Evolutionary conservation across 306 rosid species (phyloP).

Genomic region (Purshia tridentata): DNA sequence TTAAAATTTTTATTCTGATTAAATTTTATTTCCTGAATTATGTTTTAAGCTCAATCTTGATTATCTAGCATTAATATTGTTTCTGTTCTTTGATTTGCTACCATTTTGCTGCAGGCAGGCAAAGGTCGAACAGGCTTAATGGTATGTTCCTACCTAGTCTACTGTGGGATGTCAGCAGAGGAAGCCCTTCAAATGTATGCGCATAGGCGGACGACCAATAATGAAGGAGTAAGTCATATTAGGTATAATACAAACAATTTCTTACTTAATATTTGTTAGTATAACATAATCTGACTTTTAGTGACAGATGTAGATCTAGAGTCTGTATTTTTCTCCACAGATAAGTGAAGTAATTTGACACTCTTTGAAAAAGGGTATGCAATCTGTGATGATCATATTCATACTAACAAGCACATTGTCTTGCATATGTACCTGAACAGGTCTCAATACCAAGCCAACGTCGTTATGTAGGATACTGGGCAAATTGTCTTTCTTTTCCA

Average conservation of each 20-base stretch:
- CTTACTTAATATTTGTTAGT: background rate
- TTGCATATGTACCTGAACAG: slow-evolving; percentile 38
- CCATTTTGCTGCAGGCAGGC: slow-evolving; percentile 77
- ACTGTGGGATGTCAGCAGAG: slow-evolving; percentile 77
- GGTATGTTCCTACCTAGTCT: slow-evolving; percentile 78
- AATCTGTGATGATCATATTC: background rate
- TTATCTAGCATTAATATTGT: background rate
- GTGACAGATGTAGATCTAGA: slow-evolving; percentile 10
- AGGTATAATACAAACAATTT: slow-evolving; percentile 49
- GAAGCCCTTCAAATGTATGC: slow-evolving; percentile 92
- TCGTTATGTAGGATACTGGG: slow-evolving; percentile 78
- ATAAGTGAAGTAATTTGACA: background rate
- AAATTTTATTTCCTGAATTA: too few species aligned
- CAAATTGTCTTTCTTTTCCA: slow-evolving; percentile 50
- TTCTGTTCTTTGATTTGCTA: background rate
- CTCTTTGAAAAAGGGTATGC: background rate
- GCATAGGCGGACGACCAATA: slow-evolving; percentile 81
- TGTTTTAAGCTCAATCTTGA: background rate
- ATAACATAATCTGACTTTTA: background rate
- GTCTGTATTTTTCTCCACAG: background rate
- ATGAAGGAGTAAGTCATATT: slow-evolving; percentile 91
- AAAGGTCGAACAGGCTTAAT: slow-evolving; percentile 96
- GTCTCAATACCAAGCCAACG: slow-evolving; percentile 99
- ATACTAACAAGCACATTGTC: background rate
- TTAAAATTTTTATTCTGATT: background rate